Conservation (phyloP, 768 basidiomycete genomes). For the Podaxis sp. region DNA sequence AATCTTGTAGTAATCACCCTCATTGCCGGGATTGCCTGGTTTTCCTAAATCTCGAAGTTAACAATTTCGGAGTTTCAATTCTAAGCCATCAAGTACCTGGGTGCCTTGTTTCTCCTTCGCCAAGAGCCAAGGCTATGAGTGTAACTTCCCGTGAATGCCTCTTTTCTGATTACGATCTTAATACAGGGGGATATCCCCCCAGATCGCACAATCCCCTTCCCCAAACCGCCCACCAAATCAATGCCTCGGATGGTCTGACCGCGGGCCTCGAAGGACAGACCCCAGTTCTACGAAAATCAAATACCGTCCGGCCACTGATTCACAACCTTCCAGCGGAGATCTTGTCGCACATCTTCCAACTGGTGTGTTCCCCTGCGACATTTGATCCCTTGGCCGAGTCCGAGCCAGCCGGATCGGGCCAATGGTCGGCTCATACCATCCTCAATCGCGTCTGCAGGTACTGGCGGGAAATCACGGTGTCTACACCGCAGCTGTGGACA, state of each 20-base stretch:
- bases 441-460: slow-evolving; percentile 23
- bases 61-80: no score
- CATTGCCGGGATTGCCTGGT: no score
- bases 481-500: slow-evolving; percentile 25
- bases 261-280: no score
- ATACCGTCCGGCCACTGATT: neutral
- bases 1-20: no score
- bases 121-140: no score
- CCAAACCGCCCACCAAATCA: neutral
- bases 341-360: slow-evolving; percentile 26
- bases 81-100: no score
- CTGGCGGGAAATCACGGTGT: slow-evolving; percentile 24
- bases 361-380: slow-evolving; percentile 23
- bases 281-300: neutral
- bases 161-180: neutral
- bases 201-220: neutral
- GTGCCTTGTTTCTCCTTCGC: no score
- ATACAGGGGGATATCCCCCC: neutral
- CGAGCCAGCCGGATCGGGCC: no score
- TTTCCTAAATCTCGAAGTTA: no score
- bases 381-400: neutral
- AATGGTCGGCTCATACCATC: slow-evolving; percentile 20
- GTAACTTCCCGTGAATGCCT: no score
- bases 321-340: slow-evolving; percentile 20
- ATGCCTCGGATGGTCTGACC: neutral